Evolutionary conservation across 495 filamentous ascomycete species (phyloP).

Genomic region (Neurospora cerealis): DNA sequence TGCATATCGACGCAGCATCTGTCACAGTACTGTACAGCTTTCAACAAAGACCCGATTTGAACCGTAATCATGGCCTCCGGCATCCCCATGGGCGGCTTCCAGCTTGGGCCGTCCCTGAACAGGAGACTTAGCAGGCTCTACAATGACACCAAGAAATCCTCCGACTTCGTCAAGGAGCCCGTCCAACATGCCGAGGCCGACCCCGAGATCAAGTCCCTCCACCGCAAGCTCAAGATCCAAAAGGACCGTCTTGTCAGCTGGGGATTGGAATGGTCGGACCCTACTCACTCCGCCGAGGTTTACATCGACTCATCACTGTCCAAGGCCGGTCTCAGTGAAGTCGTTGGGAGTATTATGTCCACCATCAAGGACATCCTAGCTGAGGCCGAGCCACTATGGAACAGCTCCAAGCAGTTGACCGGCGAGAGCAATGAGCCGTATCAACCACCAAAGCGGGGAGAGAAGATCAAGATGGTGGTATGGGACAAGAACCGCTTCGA

Average conservation of each 20-base stretch:
- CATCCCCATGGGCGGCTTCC: constrained; percentile 33
- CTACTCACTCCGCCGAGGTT: constrained; percentile 49
- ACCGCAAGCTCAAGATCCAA: constrained; percentile 52
- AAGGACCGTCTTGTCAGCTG: constrained; percentile 73
- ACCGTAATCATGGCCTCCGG: constrained; percentile 35
- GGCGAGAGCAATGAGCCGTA: constrained; percentile 33
- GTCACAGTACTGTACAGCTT: not conserved
- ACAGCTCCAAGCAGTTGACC: constrained; percentile 32
- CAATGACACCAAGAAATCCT: constrained; percentile 83
- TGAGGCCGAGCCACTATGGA: constrained; percentile 73
- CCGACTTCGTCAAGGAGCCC: constrained; percentile 69
- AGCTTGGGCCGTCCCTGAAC: constrained; percentile 40
- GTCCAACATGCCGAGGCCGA: constrained; percentile 46
- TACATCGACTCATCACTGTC: constrained; percentile 74
- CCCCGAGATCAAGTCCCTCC: constrained; percentile 44
- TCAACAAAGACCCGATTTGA: not conserved
- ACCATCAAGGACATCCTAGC: constrained; percentile 81
- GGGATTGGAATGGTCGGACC: constrained; percentile 86
- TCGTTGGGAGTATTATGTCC: constrained; percentile 80
- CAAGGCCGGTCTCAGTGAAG: constrained; percentile 73
- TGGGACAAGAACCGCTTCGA: constrained; percentile 55
- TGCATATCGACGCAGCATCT: not conserved
- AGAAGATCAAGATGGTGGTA: constrained; percentile 36
- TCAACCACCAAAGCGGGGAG: constrained; percentile 25
- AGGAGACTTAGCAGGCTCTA: constrained; percentile 81